These are phyloP conservation scores for Claviceps quebecensis DNA, from an alignment of 2,329 filamentous ascomycete species.

Conservation along the genomic window DNA sequence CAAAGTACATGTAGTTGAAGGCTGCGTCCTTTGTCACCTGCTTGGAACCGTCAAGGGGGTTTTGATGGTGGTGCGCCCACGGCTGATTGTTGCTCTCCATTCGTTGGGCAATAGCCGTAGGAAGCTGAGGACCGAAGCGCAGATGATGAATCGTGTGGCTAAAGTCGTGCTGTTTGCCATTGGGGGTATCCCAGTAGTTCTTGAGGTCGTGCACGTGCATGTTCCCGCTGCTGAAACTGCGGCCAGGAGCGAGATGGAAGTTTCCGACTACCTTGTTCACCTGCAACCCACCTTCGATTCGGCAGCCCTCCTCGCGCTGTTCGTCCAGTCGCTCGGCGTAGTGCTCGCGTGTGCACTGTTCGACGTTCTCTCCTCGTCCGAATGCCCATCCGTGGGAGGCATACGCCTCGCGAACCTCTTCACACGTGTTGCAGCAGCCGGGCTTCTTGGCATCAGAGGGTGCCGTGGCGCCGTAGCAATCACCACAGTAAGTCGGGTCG, in stretches of 20 bases:
- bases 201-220: constrained; percentile 96
- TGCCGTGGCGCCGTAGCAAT: constrained; percentile 74
- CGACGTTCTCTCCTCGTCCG: constrained; percentile 77
- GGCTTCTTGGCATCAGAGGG: constrained; percentile 58
- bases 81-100: constrained; percentile 35
- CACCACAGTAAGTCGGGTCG: constrained; percentile 82
- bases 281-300: constrained; percentile 77
- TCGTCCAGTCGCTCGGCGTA: constrained; percentile 79
- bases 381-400: constrained; percentile 87
- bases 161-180: constrained; percentile 67
- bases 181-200: constrained; percentile 72
- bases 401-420: constrained; percentile 92
- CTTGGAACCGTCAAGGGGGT: constrained; percentile 70
- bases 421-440: constrained; percentile 95
- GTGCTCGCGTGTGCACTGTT: constrained; percentile 91
- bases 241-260: constrained; percentile 94
- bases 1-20: constrained; percentile 98
- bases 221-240: constrained; percentile 90
- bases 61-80: constrained; percentile 84
- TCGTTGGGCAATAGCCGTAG: constrained; percentile 52
- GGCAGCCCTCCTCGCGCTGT: constrained; percentile 84
- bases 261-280: constrained; percentile 99
- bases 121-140: constrained; percentile 84
- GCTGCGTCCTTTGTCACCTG: constrained; percentile 70
- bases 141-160: constrained; percentile 78